Evolutionary conservation across 176 grass and related monocot genomes (phyloP).

Genomic region (Coix lacrymajobi): DNA sequence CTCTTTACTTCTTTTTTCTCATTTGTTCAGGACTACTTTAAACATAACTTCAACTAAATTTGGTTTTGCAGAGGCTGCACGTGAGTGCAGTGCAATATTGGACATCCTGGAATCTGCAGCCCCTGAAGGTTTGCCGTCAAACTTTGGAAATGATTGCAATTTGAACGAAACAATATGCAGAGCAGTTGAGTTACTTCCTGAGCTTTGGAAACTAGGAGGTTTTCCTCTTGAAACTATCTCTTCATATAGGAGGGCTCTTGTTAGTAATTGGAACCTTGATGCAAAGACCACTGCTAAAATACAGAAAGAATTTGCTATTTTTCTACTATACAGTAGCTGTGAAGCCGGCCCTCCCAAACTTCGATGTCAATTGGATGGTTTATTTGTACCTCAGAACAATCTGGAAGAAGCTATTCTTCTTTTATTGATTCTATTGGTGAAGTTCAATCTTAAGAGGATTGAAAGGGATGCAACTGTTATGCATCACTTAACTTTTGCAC

Average conservation of each 20-base stretch:
- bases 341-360: slow-evolving; percentile 52
- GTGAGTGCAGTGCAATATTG: slow-evolving; percentile 61
- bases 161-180: slow-evolving; percentile 71
- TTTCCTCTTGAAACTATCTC: slow-evolving; percentile 55
- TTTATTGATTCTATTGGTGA: slow-evolving; percentile 76
- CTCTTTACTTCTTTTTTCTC: neutral
- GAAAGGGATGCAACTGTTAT: slow-evolving; percentile 66
- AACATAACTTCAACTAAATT: slow-evolving; percentile 15
- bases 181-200: slow-evolving; percentile 71
- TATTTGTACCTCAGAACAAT: slow-evolving; percentile 79
- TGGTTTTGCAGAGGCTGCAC: slow-evolving; percentile 66
- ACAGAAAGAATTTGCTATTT: slow-evolving; percentile 80
- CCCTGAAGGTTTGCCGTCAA: slow-evolving; percentile 42
- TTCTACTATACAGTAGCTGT: slow-evolving; percentile 74
- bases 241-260: slow-evolving; percentile 81
- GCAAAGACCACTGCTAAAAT: slow-evolving; percentile 42
- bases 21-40: neutral
- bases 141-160: slow-evolving; percentile 46
- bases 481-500: slow-evolving; percentile 73
- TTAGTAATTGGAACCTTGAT: slow-evolving; percentile 68
- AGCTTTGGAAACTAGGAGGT: slow-evolving; percentile 63
- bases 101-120: slow-evolving; percentile 60
- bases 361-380: slow-evolving; percentile 53
- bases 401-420: slow-evolving; percentile 88
- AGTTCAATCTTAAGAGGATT: slow-evolving; percentile 60